Conservation (phyloP, 148 eudicot species). For the Amaranthus palmeri region DNA sequence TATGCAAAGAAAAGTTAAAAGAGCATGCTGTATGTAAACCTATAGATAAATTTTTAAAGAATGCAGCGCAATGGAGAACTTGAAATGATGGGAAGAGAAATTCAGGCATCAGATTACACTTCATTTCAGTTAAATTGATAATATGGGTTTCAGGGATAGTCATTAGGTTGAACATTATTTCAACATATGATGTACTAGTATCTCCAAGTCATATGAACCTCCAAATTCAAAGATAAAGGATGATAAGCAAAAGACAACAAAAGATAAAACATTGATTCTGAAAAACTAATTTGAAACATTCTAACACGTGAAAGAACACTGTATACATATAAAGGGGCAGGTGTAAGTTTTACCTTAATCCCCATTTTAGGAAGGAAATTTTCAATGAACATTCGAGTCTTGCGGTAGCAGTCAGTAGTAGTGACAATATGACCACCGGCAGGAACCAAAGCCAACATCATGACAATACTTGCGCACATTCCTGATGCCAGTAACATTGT, state of each 20-base stretch:
- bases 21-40: not conserved
- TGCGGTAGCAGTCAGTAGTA: slow-evolving; percentile 86
- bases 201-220: not conserved
- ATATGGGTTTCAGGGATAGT: no score
- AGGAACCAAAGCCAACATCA: slow-evolving; percentile 87
- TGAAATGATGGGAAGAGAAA: not conserved
- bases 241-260: not conserved
- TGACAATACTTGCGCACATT: slow-evolving; percentile 88
- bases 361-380: slow-evolving; percentile 87
- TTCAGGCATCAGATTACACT: not conserved
- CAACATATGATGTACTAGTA: not conserved
- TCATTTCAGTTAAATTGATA: not conserved
- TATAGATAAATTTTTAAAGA: not conserved
- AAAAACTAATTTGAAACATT: not conserved
- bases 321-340: not conserved
- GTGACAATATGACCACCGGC: slow-evolving; percentile 93
- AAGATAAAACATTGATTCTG: no score
- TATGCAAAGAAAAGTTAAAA: not conserved
- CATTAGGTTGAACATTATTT: not conserved
- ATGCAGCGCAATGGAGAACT: not conserved
- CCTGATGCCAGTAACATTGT: slow-evolving; percentile 85
- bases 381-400: slow-evolving; percentile 84
- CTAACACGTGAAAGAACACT: not conserved
- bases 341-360: slow-evolving; percentile 48
- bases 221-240: not conserved